Percentiles rank a stretch among this genome's conserved stretches.
Evolutionary conservation across 106 monocot species (phyloP).

Genomic region (Dactylorhiza incarnata): DNA sequence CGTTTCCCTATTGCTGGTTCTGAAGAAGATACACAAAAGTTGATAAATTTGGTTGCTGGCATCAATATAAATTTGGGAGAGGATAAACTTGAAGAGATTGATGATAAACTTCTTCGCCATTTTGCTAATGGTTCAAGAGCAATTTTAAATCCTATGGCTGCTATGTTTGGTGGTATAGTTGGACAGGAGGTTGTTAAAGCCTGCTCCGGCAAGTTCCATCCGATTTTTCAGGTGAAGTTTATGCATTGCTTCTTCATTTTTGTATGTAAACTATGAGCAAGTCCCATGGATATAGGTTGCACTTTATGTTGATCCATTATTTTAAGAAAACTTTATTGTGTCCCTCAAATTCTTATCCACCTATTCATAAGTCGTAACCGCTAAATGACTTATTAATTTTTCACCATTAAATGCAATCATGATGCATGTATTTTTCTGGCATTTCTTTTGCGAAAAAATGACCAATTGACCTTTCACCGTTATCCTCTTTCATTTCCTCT

Average conservation of each 20-base stretch:
- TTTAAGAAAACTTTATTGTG: background rate
- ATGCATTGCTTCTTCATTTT: background rate
- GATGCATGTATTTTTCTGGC: too few relatives aligned
- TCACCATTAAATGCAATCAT: too few relatives aligned
- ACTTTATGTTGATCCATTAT: background rate
- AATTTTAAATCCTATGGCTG: conserved; percentile 15
- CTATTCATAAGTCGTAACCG: too few relatives aligned
- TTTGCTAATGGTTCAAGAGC: conserved; percentile 11
- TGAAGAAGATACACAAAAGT: conserved; percentile 7
- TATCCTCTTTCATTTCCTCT: too few relatives aligned
- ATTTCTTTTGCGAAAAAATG: too few relatives aligned
- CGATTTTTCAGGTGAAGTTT: conserved; percentile 13
- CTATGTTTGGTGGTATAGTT: conserved; percentile 13
- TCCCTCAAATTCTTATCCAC: background rate
- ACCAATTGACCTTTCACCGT: too few relatives aligned
- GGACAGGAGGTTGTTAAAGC: conserved; percentile 11
- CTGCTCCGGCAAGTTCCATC: conserved; percentile 13
- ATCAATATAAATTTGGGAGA: conserved; percentile 5
- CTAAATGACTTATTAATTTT: too few relatives aligned
- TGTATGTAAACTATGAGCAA: conserved; percentile 7
- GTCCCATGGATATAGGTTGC: too few relatives aligned
- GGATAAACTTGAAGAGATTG: conserved; percentile 8
- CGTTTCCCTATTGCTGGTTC: conserved; percentile 11
- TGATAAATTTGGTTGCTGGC: background rate
- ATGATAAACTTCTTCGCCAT: conserved; percentile 6